Evolutionary conservation across 495 filamentous ascomycete genomes (phyloP).

Genomic region (Bryoglossum gracile): DNA sequence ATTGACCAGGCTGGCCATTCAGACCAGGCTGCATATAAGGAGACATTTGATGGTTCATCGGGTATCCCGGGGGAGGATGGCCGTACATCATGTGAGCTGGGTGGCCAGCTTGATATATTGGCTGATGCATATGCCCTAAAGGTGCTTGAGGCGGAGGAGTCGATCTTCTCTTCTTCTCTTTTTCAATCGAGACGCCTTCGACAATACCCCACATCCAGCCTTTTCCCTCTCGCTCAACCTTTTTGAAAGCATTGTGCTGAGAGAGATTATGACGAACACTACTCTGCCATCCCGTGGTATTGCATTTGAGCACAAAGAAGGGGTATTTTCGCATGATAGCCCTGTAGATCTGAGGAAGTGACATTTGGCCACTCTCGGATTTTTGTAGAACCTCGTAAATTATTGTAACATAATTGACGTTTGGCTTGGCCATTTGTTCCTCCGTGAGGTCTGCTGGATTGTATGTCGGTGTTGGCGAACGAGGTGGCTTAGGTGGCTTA

Average conservation of each 20-base stretch:
- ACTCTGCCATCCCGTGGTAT: slow-evolving; percentile 90
- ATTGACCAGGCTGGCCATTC: slow-evolving; percentile 15
- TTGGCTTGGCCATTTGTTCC: slow-evolving; percentile 80
- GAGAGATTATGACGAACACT: slow-evolving; percentile 94
- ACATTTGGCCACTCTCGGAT: slow-evolving; percentile 60
- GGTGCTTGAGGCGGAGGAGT: slow-evolving; percentile 40
- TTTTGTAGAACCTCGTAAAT: slow-evolving; percentile 84
- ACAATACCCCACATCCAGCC: slow-evolving; percentile 64
- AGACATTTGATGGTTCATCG: slow-evolving; percentile 7
- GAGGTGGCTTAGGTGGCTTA: slow-evolving; percentile 54
- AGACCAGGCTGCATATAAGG: slow-evolving; percentile 12
- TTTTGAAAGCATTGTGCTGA: slow-evolving; percentile 79
- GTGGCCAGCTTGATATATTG: slow-evolving; percentile 20
- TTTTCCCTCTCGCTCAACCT: slow-evolving; percentile 68
- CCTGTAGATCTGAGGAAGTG: slow-evolving; percentile 90
- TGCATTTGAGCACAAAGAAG: slow-evolving; percentile 74
- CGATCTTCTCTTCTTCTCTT: slow-evolving; percentile 58
- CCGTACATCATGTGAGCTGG: slow-evolving; percentile 17
- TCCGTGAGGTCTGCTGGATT: slow-evolving; percentile 69
- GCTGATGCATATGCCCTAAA: slow-evolving; percentile 19
- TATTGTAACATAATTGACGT: slow-evolving; percentile 78
- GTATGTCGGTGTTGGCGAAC: slow-evolving; percentile 65
- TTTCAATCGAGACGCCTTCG: slow-evolving; percentile 57
- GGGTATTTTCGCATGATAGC: slow-evolving; percentile 83
- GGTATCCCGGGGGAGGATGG: slow-evolving; percentile 15